Base-by-base conservation (phyloP, 129 eudicot genomes). In the Artemisia annua region DNA sequence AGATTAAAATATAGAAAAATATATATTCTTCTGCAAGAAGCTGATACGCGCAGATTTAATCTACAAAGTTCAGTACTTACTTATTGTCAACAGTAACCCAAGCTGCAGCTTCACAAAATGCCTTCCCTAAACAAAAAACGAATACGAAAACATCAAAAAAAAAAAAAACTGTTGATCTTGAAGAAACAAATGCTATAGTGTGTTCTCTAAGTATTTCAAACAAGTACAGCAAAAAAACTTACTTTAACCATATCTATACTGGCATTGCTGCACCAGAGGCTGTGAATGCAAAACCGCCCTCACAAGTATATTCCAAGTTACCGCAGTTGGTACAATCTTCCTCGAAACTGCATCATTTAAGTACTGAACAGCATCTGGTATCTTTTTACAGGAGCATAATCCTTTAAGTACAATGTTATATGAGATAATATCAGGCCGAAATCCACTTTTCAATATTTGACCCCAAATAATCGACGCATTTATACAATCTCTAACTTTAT, bases 281-380 rank as follows among this genome's bases (percentile, higher is more conserved):
- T 5, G 67, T 11, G 65, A 71, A 54, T 56, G 64, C 62, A 86
- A 43, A 68, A 85, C 87, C 59, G 97, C 87, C 80, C 86, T 82
- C 55, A 93, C 92, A 48, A 90, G 89, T 79, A 93, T 93, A 75
- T 84, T 94, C 98, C 98, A 94, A 1, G 97, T 90, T 69, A 86
- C 52, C 8, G 76, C 51, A 57, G 96, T 86, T 4, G 97, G 98
- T 54, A 75, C 70, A 59, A 88, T 79, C 72, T 85, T 87, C 67
- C 71, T 83, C 26, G 73, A 63, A 81, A 90, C 69, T 1, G 93
- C 96, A 86, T 88, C 83, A 50, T 75, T 79, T 55, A 94, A 79
- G 79, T 77, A 90, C 18, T 66, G 44, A 80, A 85, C 54, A 15
- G 91, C 97, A 69, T 70, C 85, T 17, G 83, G 57, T 74, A 82